Conservation (phyloP, 2,329 filamentous ascomycete genomes). For the Colletotrichum truncatum region DNA sequence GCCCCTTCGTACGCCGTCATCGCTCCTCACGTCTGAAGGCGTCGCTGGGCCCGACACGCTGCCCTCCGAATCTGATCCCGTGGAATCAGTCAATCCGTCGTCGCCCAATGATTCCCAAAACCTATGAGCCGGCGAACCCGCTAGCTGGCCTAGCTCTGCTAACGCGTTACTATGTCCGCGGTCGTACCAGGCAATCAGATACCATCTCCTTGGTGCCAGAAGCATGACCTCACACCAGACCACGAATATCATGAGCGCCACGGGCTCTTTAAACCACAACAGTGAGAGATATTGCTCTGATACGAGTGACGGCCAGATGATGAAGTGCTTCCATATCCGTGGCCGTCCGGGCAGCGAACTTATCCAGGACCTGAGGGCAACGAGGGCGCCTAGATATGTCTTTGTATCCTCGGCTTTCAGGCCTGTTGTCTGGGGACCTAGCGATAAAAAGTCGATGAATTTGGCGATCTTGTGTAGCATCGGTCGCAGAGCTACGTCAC, state of each 20-base stretch:
- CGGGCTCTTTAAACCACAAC: constrained; percentile 9
- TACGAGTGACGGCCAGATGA: constrained; percentile 28
- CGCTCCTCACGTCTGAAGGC: constrained; percentile 2
- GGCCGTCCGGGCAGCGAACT: constrained; percentile 21
- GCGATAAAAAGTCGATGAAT: constrained; percentile 12
- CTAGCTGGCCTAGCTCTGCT: constrained; percentile 11
- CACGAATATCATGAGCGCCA: constrained; percentile 27
- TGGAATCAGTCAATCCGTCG: constrained; percentile 5
- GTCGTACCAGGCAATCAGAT: constrained; percentile 26
- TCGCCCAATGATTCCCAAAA: constrained; percentile 24
- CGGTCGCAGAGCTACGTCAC: background rate
- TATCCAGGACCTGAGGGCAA: constrained; percentile 22
- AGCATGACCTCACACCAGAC: constrained; percentile 28
- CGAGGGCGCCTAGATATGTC: constrained; percentile 7
- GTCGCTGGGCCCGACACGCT: background rate
- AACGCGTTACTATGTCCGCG: constrained; percentile 2
- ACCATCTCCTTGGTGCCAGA: constrained; percentile 24
- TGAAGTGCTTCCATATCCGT: constrained; percentile 30
- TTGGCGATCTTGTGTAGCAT: constrained; percentile 12
- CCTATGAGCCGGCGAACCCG: background rate
- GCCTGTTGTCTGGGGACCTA: constrained; percentile 13
- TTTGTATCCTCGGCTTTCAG: background rate
- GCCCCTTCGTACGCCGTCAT: background rate
- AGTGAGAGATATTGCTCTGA: constrained; percentile 26
- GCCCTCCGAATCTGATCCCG: constrained; percentile 6